Evolutionary conservation across 1,284 basidiomycete genomes (phyloP).

Genomic region (Ustilago esculenta): DNA sequence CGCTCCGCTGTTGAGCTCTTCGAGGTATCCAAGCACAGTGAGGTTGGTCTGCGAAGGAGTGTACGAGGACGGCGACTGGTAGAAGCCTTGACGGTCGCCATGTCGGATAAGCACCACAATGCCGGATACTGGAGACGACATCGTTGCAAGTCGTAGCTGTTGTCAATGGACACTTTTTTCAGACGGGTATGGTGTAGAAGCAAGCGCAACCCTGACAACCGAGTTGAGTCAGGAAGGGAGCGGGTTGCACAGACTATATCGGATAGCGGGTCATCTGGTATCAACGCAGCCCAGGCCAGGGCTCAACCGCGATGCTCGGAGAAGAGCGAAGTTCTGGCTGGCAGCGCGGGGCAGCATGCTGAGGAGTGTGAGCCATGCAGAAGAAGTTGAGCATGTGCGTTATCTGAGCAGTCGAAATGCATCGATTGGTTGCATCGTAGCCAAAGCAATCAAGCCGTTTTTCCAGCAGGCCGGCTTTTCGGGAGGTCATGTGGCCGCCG

Average conservation of each 20-base stretch:
- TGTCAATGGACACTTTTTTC: too few relatives aligned
- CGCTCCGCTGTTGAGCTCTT: constrained; percentile 78
- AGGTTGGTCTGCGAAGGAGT: constrained; percentile 77
- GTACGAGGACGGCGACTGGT: constrained; percentile 69
- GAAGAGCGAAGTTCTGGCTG: not conserved
- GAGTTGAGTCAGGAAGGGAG: too few relatives aligned
- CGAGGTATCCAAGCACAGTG: constrained; percentile 79
- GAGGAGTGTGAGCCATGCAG: not conserved
- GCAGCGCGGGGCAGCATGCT: not conserved
- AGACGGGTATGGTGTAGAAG: too few relatives aligned
- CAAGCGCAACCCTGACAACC: too few relatives aligned
- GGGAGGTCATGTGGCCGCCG: too few relatives aligned
- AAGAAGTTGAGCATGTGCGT: not conserved
- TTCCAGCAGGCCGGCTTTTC: too few relatives aligned
- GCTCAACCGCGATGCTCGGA: not conserved
- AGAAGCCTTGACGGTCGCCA: constrained; percentile 75
- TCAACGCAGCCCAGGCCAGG: too few relatives aligned
- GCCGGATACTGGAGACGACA: constrained; percentile 72
- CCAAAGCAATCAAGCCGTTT: too few relatives aligned
- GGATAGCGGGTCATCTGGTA: too few relatives aligned
- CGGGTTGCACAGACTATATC: too few relatives aligned
- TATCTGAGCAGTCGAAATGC: not conserved
- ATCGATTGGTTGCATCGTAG: constrained; percentile 2
- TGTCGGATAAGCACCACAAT: constrained; percentile 83
- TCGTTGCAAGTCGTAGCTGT: not conserved